These are phyloP conservation scores for Penstemon davidsonii DNA, from an alignment of 257 asterid species.

Conservation along the genomic window DNA sequence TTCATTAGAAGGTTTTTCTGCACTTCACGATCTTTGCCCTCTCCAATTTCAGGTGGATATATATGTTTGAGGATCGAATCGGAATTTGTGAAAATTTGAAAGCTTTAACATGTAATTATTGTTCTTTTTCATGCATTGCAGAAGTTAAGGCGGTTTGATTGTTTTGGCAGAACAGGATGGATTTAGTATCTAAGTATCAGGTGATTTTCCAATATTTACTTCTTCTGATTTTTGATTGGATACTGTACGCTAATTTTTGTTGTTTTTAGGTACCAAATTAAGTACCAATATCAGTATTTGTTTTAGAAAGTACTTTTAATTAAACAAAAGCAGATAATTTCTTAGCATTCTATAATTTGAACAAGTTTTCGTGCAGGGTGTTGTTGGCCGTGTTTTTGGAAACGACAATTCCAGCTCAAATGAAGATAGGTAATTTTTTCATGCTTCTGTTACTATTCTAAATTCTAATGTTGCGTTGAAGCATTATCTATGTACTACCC, in stretches of 20 bases:
- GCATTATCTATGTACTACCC: neutral
- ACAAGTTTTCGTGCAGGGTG: conserved; percentile 62
- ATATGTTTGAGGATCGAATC: neutral
- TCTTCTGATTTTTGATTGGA: neutral
- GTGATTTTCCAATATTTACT: conserved; percentile 30
- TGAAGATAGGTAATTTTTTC: conserved; percentile 69
- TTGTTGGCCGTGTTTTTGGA: conserved; percentile 87
- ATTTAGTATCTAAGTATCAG: conserved; percentile 80
- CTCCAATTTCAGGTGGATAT: conserved; percentile 1
- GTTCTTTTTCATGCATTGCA: conserved; percentile 5
- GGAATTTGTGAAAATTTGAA: too few species aligned
- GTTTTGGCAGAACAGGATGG: conserved; percentile 12
- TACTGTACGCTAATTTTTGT: too few species aligned
- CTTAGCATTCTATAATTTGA: conserved; percentile 20
- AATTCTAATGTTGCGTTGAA: neutral
- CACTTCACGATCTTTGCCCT: neutral
- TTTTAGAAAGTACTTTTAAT: too few species aligned
- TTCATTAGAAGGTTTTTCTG: conserved; percentile 7
- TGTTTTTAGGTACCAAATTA: too few species aligned
- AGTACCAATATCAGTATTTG: too few species aligned
- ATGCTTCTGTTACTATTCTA: neutral
- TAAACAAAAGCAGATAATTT: neutral
- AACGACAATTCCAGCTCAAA: conserved; percentile 67
- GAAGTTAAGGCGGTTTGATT: conserved; percentile 2
- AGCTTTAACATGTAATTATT: neutral